Conservation (phyloP, 2,329 filamentous ascomycete species). For the Macrophomina tecta region DNA sequence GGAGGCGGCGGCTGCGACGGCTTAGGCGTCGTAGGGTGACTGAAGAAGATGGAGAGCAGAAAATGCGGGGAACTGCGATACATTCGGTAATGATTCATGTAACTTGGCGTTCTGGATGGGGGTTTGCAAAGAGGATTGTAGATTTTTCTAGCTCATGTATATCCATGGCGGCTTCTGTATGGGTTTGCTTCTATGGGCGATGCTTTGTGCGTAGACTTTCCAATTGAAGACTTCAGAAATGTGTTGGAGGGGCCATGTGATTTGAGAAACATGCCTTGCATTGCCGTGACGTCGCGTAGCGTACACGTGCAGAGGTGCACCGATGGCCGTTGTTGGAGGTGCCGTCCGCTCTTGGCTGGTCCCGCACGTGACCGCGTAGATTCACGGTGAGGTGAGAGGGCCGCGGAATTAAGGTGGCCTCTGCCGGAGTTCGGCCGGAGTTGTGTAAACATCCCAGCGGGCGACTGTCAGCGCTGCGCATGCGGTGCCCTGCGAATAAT, state of each 20-base stretch:
- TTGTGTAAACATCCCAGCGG: constrained; percentile 21
- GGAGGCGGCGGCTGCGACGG: constrained; percentile 31
- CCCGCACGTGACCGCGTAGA: not conserved
- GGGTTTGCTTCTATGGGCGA: not conserved
- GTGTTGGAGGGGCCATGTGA: not conserved
- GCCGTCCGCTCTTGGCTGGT: not conserved
- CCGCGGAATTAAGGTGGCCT: not conserved
- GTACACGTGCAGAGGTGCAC: not conserved
- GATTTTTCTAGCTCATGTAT: constrained; percentile 14
- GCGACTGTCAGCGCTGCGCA: constrained; percentile 1
- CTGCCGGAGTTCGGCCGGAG: not conserved
- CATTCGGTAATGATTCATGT: constrained; percentile 11
- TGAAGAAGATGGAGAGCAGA: not conserved
- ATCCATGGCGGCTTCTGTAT: constrained; percentile 16
- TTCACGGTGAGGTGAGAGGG: not conserved
- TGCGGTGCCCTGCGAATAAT: not conserved
- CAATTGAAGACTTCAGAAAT: constrained; percentile 2
- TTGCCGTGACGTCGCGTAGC: not conserved
- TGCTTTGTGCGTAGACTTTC: constrained; percentile 15
- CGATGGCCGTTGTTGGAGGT: no score
- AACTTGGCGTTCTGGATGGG: constrained; percentile 12
- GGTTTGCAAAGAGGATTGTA: constrained; percentile 2
- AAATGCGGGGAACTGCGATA: constrained; percentile 22
- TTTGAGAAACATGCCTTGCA: not conserved
- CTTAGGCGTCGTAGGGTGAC: constrained; percentile 13